Conservation (phyloP, 2,329 filamentous ascomycete genomes). For the Penicillium sp. region DNA sequence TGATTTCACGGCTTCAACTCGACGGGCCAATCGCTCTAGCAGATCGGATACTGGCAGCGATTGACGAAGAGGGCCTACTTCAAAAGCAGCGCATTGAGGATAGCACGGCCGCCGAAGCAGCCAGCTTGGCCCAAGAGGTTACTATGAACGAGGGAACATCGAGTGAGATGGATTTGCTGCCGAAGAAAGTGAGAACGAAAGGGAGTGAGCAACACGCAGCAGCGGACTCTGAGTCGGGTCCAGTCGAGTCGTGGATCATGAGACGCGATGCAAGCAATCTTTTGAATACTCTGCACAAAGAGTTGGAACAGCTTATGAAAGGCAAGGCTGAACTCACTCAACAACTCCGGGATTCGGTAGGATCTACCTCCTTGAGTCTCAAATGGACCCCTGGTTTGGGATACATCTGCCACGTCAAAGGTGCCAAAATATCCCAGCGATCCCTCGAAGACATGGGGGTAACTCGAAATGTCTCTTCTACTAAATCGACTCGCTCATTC, state of each 20-base stretch:
- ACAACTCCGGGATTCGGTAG: slow-evolving; percentile 57
- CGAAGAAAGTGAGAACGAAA: slow-evolving; percentile 45
- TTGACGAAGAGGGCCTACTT: slow-evolving; percentile 87
- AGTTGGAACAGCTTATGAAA: slow-evolving; percentile 56
- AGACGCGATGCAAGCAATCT: slow-evolving; percentile 59
- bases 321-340: slow-evolving; percentile 59
- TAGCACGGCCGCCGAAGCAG: slow-evolving; percentile 63
- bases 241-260: slow-evolving; percentile 59
- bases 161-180: slow-evolving; percentile 52
- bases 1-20: slow-evolving; percentile 44
- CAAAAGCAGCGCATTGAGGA: slow-evolving; percentile 74
- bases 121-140: slow-evolving; percentile 67
- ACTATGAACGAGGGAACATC: slow-evolving; percentile 60
- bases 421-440: slow-evolving; percentile 58
- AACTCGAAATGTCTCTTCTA: slow-evolving; percentile 64
- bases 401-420: slow-evolving; percentile 85
- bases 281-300: slow-evolving; percentile 62
- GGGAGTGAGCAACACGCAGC: slow-evolving; percentile 24
- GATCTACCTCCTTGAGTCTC: slow-evolving; percentile 63
- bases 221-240: slow-evolving; percentile 34
- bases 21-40: slow-evolving; percentile 64
- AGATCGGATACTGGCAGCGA: slow-evolving; percentile 64
- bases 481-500: slow-evolving; percentile 78
- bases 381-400: slow-evolving; percentile 83
- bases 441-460: slow-evolving; percentile 41